phyloP scores from a whole-genome alignment of 257 asterid species.

The Handroanthus guayacan region DNA sequence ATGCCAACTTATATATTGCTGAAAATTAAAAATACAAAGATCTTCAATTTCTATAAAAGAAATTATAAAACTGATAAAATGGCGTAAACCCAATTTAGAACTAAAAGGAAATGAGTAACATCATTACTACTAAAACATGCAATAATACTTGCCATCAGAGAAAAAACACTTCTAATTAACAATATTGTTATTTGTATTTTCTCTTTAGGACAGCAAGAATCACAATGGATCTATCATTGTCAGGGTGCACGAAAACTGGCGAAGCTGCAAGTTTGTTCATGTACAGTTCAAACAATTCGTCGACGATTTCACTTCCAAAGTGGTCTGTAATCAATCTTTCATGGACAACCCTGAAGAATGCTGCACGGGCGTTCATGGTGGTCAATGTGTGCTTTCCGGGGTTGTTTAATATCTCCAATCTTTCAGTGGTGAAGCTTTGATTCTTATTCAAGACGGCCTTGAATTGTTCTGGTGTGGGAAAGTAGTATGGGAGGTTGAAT shows the following conservation, averaged over 20 bases:
- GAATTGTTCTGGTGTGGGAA: constrained; percentile 28
- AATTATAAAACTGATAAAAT: too few species aligned
- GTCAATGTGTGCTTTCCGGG: constrained; percentile 18
- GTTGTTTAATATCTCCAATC: constrained; percentile 34
- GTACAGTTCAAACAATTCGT: constrained; percentile 28
- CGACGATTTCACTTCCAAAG: constrained; percentile 35
- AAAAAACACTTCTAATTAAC: too few species aligned
- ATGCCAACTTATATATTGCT: too few species aligned
- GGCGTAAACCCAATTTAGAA: too few species aligned
- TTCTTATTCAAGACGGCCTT: constrained; percentile 9
- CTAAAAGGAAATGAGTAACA: too few species aligned
- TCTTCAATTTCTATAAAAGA: too few species aligned
- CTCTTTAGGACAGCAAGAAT: constrained; percentile 16
- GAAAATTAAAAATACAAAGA: too few species aligned
- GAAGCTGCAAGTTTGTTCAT: constrained; percentile 30
- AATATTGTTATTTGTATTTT: too few species aligned
- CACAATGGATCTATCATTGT: constrained; percentile 6
- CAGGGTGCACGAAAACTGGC: constrained; percentile 2
- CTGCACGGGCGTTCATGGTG: not conserved
- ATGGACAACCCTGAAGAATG: constrained; percentile 21
- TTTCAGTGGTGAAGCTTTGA: constrained; percentile 25
- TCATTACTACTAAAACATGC: too few species aligned
- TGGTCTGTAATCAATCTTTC: constrained; percentile 32
- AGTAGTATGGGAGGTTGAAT: constrained; percentile 3
- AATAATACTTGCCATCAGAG: too few species aligned